Evolutionary conservation across 768 basidiomycete genomes (phyloP).

Genomic region (Suillus fuscotomentosus): DNA sequence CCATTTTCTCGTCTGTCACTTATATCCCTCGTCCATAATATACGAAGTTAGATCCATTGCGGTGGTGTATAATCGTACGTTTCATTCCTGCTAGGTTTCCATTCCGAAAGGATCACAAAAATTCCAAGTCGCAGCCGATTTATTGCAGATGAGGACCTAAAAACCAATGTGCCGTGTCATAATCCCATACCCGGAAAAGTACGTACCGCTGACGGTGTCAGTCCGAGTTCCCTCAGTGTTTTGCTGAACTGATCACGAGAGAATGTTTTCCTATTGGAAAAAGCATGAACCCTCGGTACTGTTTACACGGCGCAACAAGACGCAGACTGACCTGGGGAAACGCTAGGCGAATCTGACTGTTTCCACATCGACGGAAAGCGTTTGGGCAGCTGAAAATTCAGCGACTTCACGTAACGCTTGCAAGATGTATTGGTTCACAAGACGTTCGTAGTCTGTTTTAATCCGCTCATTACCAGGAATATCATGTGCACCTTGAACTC

Average conservation of each 20-base stretch:
- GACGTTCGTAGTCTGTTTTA: not conserved
- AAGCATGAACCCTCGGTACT: not conserved
- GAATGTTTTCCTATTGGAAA: constrained; percentile 68
- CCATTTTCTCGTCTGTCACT: not conserved
- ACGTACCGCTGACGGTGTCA: constrained; percentile 42
- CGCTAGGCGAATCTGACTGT: constrained; percentile 57
- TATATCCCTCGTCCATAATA: not conserved
- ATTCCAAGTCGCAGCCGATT: not conserved
- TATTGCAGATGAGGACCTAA: constrained; percentile 47
- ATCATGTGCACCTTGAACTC: constrained; percentile 49
- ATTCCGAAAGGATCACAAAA: not conserved
- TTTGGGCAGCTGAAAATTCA: constrained; percentile 78
- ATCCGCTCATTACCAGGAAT: constrained; percentile 15
- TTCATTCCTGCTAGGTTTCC: not conserved
- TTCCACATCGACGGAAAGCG: constrained; percentile 66
- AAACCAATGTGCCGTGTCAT: not conserved
- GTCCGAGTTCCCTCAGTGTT: constrained; percentile 72
- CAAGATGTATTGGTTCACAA: constrained; percentile 1
- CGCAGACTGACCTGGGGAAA: constrained; percentile 54
- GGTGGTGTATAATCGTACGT: not conserved
- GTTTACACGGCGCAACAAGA: not conserved
- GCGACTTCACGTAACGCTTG: constrained; percentile 54
- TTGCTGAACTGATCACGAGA: constrained; percentile 37
- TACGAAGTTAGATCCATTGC: not conserved
- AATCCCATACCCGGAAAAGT: not conserved